Evolutionary conservation across 1,284 basidiomycete genomes (phyloP).

Genomic region (Rhizoctonia solani): DNA sequence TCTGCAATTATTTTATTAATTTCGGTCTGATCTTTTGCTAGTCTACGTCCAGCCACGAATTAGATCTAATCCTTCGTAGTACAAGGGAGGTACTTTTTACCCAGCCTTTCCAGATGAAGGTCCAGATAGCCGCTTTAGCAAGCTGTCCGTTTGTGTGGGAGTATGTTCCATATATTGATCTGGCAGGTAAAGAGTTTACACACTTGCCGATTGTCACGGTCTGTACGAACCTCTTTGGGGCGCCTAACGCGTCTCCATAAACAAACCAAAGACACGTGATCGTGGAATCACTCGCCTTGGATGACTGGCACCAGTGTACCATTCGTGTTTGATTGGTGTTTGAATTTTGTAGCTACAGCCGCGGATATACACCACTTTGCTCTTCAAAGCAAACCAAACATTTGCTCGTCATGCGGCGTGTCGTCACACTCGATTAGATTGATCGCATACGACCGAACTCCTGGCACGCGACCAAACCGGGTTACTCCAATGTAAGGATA

Average conservation of each 20-base stretch:
- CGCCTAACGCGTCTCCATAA: not conserved
- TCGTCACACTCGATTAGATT: no score
- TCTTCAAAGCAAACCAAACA: no score
- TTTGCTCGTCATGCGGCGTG: no score
- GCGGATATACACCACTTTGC: no score
- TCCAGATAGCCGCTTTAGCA: conserved; percentile 55
- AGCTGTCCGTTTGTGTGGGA: conserved; percentile 21
- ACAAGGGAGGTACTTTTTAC: conserved; percentile 45
- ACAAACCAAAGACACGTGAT: conserved; percentile 21
- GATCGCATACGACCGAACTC: no score
- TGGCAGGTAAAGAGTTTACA: not conserved
- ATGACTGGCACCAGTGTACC: no score
- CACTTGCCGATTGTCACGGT: not conserved
- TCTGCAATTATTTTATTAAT: conserved; percentile 80
- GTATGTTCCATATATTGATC: conserved; percentile 5
- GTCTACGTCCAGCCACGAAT: conserved; percentile 49
- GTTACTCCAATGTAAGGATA: no score
- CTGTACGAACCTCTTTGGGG: not conserved
- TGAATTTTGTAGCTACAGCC: no score
- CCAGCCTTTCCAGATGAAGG: conserved; percentile 79
- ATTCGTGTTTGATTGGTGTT: no score
- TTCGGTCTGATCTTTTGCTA: conserved; percentile 75
- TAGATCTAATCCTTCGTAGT: not conserved
- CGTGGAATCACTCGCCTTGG: not conserved
- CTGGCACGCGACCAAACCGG: no score